Conservation (phyloP, 2,329 filamentous ascomycete species). For the Laburnicola sp. region DNA sequence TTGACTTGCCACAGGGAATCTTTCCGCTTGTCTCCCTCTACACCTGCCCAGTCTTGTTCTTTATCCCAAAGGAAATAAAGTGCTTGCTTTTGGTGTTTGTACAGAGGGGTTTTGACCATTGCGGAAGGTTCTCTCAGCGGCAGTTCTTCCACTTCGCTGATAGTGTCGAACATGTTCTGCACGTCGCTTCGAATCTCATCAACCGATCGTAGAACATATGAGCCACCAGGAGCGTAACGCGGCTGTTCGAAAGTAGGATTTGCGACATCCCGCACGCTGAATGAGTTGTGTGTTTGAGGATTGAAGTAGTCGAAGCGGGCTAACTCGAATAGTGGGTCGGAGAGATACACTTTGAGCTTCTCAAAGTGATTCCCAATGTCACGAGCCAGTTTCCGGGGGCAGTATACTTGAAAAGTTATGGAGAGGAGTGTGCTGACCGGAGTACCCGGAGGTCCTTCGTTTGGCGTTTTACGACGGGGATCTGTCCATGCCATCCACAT, state of each 20-base stretch:
- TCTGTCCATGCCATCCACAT: constrained; percentile 73
- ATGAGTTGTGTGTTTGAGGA: constrained; percentile 59
- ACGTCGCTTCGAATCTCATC: constrained; percentile 88
- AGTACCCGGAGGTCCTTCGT: constrained; percentile 54
- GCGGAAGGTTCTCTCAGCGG: constrained; percentile 69
- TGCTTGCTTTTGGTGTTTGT: constrained; percentile 88
- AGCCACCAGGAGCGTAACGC: constrained; percentile 20
- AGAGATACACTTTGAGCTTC: constrained; percentile 68
- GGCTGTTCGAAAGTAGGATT: constrained; percentile 16
- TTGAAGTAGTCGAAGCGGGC: constrained; percentile 73
- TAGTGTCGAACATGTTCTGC: constrained; percentile 82
- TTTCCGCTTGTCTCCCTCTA: constrained; percentile 63
- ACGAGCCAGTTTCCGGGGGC: constrained; percentile 66
- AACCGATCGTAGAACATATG: constrained; percentile 62
- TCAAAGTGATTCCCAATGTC: constrained; percentile 70
- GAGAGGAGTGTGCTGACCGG: constrained; percentile 39
- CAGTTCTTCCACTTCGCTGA: constrained; percentile 74
- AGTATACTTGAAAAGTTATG: constrained; percentile 78
- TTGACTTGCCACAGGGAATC: constrained; percentile 78
- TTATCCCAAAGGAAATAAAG: constrained; percentile 82
- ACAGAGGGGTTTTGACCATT: constrained; percentile 67
- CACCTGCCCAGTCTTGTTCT: constrained; percentile 67
- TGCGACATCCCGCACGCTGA: constrained; percentile 12
- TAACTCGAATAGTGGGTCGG: constrained; percentile 63
- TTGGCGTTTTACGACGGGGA: constrained; percentile 62